Conservation (phyloP, 176 grass and related monocot species). For the Hyparrhenia diplandra region DNA sequence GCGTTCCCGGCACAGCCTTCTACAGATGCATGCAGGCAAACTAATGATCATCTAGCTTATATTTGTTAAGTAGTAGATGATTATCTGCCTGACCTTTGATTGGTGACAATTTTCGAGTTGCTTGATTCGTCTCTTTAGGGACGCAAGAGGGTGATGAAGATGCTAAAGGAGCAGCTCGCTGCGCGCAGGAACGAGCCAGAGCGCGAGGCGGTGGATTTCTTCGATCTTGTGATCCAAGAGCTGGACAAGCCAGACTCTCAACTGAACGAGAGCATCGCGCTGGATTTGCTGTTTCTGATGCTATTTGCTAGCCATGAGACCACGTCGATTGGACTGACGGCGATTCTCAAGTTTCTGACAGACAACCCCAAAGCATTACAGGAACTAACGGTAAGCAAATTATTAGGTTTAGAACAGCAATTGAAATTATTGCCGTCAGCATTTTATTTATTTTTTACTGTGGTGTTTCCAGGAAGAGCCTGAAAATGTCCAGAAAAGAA, state of each 20-base stretch:
- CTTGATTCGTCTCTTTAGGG: constrained; percentile 6
- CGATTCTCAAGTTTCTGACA: constrained; percentile 38
- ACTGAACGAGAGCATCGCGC: constrained; percentile 31
- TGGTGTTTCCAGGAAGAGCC: constrained; percentile 45
- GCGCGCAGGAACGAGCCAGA: constrained; percentile 11
- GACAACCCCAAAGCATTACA: constrained; percentile 34
- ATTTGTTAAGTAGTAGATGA: too few relatives aligned
- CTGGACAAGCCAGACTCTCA: constrained; percentile 21
- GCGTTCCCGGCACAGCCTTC: constrained; percentile 46
- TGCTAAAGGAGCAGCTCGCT: constrained; percentile 29
- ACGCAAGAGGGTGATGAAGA: constrained; percentile 34
- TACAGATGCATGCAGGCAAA: constrained; percentile 49
- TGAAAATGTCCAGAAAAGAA: constrained; percentile 28
- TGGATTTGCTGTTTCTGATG: constrained; percentile 51
- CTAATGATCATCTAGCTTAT: not conserved
- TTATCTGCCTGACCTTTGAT: not conserved
- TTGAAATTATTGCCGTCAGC: not conserved
- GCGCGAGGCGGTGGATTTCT: constrained; percentile 43
- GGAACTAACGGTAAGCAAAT: constrained; percentile 36
- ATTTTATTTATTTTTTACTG: not conserved
- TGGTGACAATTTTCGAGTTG: not conserved
- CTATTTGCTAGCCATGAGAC: constrained; percentile 64
- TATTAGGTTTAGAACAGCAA: not conserved
- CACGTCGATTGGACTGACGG: constrained; percentile 49
- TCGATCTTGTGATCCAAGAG: constrained; percentile 42